Percentiles rank a stretch among this genome's conserved stretches.
Evolutionary conservation across 345 rosid genomes (phyloP).

Genomic region (Durio zibethinus): DNA sequence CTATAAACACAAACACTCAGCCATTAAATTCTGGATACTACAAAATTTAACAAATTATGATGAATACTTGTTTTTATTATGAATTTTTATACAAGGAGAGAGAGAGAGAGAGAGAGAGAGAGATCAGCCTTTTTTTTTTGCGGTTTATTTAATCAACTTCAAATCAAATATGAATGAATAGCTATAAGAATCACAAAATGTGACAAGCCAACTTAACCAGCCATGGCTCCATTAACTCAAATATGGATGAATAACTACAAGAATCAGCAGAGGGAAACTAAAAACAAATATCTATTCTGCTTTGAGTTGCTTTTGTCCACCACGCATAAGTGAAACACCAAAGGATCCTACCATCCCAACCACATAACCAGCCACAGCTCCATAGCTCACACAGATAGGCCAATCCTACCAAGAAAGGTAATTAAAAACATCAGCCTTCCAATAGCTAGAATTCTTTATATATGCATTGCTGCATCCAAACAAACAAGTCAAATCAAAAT

Average conservation of each 20-base stretch:
- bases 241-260: no score
- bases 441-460: background rate
- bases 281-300: background rate
- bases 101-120: no score
- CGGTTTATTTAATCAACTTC: no score
- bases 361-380: constrained; percentile 61
- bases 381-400: constrained; percentile 85
- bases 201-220: background rate
- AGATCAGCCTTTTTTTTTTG: no score
- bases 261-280: background rate
- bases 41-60: background rate
- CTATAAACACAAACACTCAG: background rate
- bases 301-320: constrained; percentile 24
- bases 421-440: background rate
- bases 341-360: constrained; percentile 45
- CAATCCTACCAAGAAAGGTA: constrained; percentile 49
- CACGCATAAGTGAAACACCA: constrained; percentile 19
- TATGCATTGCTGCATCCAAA: background rate
- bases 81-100: background rate
- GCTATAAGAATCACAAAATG: background rate
- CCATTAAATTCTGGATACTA: background rate
- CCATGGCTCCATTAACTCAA: background rate
- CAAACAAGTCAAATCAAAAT: background rate
- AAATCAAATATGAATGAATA: no score
- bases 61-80: background rate